Conservation (phyloP, 768 basidiomycete species). For the Suillus brevipes region DNA sequence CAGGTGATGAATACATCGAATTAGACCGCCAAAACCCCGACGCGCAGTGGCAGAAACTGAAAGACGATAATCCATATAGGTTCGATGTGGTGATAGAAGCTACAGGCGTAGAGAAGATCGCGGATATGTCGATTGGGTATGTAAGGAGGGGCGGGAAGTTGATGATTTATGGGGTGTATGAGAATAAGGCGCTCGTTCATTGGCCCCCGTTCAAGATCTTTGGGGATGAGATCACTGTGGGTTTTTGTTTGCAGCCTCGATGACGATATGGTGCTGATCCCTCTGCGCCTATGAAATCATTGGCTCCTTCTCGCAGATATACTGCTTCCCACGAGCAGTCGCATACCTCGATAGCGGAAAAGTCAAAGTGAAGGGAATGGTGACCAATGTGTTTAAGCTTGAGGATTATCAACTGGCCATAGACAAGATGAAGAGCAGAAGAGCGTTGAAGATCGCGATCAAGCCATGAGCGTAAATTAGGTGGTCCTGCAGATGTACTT, state of each 20-base stretch:
- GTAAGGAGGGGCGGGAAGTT: conserved; percentile 83
- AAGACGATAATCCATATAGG: conserved; percentile 80
- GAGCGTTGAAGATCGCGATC: conserved; percentile 61
- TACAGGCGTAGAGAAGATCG: conserved; percentile 82
- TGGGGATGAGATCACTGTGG: conserved; percentile 64
- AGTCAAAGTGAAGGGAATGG: conserved; percentile 80
- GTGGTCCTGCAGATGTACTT: not conserved
- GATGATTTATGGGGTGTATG: conserved; percentile 91
- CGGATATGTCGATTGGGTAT: conserved; percentile 88
- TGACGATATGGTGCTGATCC: not conserved
- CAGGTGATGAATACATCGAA: conserved; percentile 84
- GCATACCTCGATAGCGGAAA: conserved; percentile 88
- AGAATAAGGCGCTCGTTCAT: conserved; percentile 78
- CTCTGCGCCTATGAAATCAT: conserved; percentile 56
- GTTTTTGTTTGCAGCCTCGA: conserved; percentile 1
- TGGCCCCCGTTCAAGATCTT: conserved; percentile 88
- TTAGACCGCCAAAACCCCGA: conserved; percentile 75
- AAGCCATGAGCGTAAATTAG: conserved; percentile 41
- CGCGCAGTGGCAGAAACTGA: conserved; percentile 78
- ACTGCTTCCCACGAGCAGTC: conserved; percentile 89
- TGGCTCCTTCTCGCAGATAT: conserved; percentile 86
- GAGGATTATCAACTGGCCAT: conserved; percentile 71
- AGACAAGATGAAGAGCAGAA: conserved; percentile 69
- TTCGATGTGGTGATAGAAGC: conserved; percentile 84
- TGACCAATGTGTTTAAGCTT: conserved; percentile 65